phyloP scores from a whole-genome alignment of 495 filamentous ascomycete species.

The Gamarada debralockiae region DNA sequence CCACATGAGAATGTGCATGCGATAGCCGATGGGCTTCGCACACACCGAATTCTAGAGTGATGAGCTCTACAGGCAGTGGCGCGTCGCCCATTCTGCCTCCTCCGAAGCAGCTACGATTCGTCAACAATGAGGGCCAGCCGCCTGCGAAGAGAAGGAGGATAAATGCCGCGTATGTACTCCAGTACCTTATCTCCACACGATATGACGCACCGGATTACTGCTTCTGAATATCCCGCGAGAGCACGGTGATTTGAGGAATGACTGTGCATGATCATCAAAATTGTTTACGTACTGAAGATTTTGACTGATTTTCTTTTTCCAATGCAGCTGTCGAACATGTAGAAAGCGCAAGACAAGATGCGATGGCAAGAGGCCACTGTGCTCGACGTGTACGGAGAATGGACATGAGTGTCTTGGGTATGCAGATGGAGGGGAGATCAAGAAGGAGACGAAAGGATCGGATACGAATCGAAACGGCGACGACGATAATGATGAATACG shows the following conservation, averaged over 20 bases:
- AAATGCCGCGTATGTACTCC: constrained; percentile 62
- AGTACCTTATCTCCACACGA: too few relatives aligned
- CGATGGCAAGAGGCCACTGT: constrained; percentile 71
- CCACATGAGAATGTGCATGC: background rate
- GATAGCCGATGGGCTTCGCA: background rate
- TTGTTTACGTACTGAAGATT: background rate
- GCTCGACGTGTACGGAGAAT: constrained; percentile 71
- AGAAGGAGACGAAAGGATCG: constrained; percentile 29
- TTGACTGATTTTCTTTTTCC: background rate
- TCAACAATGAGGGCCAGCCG: constrained; percentile 77
- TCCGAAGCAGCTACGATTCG: constrained; percentile 66
- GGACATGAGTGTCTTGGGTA: constrained; percentile 71
- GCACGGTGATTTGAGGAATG: too few relatives aligned
- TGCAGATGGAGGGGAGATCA: constrained; percentile 41
- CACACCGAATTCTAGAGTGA: background rate
- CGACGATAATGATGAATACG: constrained; percentile 24
- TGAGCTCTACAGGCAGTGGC: constrained; percentile 11
- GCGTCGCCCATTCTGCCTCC: constrained; percentile 26
- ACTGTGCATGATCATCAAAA: background rate
- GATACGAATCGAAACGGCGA: constrained; percentile 26
- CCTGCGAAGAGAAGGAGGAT: constrained; percentile 77
- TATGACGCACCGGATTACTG: too few relatives aligned
- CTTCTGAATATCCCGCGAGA: too few relatives aligned
- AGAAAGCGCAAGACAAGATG: constrained; percentile 82
- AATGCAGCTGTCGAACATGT: constrained; percentile 66